Percentiles rank a stretch among this genome's conserved stretches.
Conservation (phyloP, 2,329 filamentous ascomycete species). For the Colletotrichum sp. region DNA sequence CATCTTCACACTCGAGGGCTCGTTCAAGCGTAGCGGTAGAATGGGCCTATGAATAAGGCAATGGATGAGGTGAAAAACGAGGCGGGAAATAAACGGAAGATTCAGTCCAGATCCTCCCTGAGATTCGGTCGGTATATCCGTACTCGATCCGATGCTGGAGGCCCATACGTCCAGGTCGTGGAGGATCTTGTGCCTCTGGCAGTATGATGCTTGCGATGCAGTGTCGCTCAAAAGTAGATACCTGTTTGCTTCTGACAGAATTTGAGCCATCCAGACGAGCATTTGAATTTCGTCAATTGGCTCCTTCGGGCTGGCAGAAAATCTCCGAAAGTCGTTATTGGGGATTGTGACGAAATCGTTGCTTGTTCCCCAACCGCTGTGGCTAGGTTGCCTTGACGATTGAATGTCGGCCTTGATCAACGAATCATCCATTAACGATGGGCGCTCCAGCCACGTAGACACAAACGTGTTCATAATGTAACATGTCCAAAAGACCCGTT, state of each 20-base stretch:
- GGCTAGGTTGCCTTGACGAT: background rate
- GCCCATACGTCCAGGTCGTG: conserved; percentile 12
- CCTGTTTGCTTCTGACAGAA: conserved; percentile 4
- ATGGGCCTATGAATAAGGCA: conserved; percentile 13
- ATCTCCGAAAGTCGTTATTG: background rate
- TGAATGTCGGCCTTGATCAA: background rate
- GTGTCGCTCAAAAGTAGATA: conserved; percentile 1
- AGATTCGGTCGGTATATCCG: background rate
- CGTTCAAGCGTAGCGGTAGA: background rate
- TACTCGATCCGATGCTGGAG: background rate
- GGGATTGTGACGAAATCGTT: background rate
- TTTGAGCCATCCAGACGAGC: background rate
- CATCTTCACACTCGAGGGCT: conserved; percentile 3
- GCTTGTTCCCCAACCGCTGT: background rate
- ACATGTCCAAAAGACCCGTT: conserved; percentile 7
- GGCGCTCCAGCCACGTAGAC: conserved; percentile 9
- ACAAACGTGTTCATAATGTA: conserved; percentile 9
- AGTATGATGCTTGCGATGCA: background rate
- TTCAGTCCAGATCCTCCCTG: background rate
- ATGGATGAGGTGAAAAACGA: conserved; percentile 4
- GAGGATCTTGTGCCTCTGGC: conserved; percentile 6
- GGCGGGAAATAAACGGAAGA: background rate
- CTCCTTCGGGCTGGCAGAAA: background rate
- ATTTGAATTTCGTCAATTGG: background rate
- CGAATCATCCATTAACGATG: conserved; percentile 5